Evolutionary conservation across 192 early-diverging fungal species (phyloP).

Genomic region (Backusella tuberculispora): DNA sequence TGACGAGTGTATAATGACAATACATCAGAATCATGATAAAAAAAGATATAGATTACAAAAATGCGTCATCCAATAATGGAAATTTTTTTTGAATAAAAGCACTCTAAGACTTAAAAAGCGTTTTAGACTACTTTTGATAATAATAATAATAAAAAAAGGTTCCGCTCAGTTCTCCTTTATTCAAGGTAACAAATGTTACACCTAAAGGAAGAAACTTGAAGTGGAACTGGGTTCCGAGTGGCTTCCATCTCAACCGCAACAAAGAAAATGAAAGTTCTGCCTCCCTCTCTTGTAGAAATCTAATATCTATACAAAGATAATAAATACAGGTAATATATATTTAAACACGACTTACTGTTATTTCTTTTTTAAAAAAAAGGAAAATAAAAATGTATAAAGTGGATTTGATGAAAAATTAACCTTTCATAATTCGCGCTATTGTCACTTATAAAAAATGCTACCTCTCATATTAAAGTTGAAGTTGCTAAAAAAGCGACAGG

Average conservation of each 20-base stretch:
- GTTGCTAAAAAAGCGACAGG: slow-evolving; percentile 8
- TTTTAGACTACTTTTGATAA: background rate
- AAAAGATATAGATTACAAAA: background rate
- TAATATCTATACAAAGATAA: background rate
- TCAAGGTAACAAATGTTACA: background rate
- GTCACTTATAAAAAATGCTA: background rate
- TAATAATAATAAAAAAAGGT: background rate
- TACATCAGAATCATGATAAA: background rate
- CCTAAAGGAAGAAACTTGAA: slow-evolving; percentile 1
- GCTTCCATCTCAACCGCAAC: slow-evolving; percentile 3
- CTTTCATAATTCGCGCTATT: background rate
- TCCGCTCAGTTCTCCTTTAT: slow-evolving; percentile 2
- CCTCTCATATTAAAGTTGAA: slow-evolving; percentile 11
- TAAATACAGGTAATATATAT: background rate
- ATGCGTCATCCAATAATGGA: slow-evolving; percentile 1
- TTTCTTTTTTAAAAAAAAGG: too few species aligned
- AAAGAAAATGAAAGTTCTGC: background rate
- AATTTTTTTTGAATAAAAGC: background rate
- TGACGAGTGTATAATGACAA: background rate
- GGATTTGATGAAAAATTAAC: background rate
- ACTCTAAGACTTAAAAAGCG: background rate
- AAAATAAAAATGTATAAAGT: too few species aligned
- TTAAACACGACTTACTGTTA: too few species aligned
- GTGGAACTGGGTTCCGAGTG: slow-evolving; percentile 11
- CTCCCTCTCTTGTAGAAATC: background rate